These are phyloP conservation scores for Colletotrichum simmondsii DNA, from an alignment of 2,329 filamentous ascomycete genomes.

Conservation along the genomic window DNA sequence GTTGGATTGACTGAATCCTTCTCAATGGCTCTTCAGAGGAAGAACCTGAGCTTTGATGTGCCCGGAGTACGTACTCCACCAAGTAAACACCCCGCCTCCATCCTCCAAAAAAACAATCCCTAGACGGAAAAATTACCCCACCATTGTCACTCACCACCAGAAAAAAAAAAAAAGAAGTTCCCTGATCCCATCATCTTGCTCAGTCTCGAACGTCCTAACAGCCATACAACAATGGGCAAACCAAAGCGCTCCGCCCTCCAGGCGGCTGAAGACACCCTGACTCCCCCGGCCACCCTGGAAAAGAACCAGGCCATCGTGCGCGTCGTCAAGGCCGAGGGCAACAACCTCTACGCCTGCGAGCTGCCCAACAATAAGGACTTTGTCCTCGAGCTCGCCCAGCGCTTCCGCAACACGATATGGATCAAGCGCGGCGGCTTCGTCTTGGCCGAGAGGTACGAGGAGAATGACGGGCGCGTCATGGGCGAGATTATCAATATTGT, in stretches of 20 bases:
- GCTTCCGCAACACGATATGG: conserved; percentile 93
- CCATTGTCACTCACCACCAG: conserved; percentile 16
- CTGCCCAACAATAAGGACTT: conserved; percentile 74
- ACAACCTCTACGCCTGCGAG: conserved; percentile 86
- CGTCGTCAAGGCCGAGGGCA: conserved; percentile 85
- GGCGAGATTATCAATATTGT: conserved; percentile 96
- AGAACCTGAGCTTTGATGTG: not conserved
- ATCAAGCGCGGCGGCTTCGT: conserved; percentile 91
- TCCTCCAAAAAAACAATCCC: conserved; percentile 13
- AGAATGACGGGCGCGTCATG: conserved; percentile 80
- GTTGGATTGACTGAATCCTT: not conserved
- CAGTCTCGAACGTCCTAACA: not conserved
- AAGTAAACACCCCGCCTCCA: not conserved
- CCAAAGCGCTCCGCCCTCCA: conserved; percentile 80
- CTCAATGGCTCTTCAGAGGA: not conserved
- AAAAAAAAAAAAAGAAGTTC: conserved; percentile 21
- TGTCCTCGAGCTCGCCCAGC: conserved; percentile 83
- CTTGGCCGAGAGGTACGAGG: conserved; percentile 77
- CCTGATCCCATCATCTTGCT: not conserved
- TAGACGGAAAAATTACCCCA: conserved; percentile 23
- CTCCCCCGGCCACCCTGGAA: conserved; percentile 68
- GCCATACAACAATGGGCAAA: conserved; percentile 45
- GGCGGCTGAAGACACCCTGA: conserved; percentile 77
- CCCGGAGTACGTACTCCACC: not conserved
- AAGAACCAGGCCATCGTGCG: conserved; percentile 77